These are phyloP conservation scores for Globisporangium rhizosaccharum DNA, from an alignment of 352 stramenopile genomes.

Conservation along the genomic window DNA sequence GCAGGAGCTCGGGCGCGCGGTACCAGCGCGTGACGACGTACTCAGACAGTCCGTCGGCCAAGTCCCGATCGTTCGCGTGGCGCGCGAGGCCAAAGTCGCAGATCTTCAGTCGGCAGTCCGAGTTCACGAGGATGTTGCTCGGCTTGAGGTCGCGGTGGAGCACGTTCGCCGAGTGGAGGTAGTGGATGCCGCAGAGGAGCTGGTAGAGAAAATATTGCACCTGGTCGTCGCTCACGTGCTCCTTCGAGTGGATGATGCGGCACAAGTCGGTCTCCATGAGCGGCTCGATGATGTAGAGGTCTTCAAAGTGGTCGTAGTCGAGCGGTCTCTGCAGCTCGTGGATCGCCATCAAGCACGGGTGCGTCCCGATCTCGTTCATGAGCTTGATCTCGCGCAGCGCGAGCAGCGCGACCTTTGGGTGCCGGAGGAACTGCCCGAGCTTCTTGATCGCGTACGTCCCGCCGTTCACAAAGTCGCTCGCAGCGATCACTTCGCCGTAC, in stretches of 20 bases:
- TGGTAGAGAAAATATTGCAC: constrained; percentile 97
- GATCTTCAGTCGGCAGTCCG: constrained; percentile 84
- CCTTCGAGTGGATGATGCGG: constrained; percentile 83
- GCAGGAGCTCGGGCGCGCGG: constrained; percentile 74
- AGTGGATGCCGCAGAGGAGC: constrained; percentile 92
- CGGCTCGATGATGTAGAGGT: constrained; percentile 97
- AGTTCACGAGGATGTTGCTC: constrained; percentile 96
- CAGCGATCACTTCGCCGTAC: constrained; percentile 89
- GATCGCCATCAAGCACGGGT: constrained; percentile 77
- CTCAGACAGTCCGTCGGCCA: constrained; percentile 84
- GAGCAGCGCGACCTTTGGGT: constrained; percentile 80
- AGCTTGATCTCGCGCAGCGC: constrained; percentile 86
- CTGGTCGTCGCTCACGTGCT: constrained; percentile 91
- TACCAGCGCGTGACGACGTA: constrained; percentile 95
- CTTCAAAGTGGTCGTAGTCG: constrained; percentile 90
- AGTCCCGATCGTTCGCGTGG: constrained; percentile 69
- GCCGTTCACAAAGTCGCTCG: constrained; percentile 79
- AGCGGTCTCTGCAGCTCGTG: constrained; percentile 80
- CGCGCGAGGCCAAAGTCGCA: constrained; percentile 87
- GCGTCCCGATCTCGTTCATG: constrained; percentile 77
- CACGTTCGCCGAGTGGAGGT: constrained; percentile 94
- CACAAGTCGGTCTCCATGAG: constrained; percentile 98
- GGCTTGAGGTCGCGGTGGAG: constrained; percentile 97
- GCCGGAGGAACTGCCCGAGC: constrained; percentile 74
- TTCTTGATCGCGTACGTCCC: constrained; percentile 90